phyloP scores from a whole-genome alignment of 2,329 filamentous ascomycete genomes.

The Fusarium sp. region DNA sequence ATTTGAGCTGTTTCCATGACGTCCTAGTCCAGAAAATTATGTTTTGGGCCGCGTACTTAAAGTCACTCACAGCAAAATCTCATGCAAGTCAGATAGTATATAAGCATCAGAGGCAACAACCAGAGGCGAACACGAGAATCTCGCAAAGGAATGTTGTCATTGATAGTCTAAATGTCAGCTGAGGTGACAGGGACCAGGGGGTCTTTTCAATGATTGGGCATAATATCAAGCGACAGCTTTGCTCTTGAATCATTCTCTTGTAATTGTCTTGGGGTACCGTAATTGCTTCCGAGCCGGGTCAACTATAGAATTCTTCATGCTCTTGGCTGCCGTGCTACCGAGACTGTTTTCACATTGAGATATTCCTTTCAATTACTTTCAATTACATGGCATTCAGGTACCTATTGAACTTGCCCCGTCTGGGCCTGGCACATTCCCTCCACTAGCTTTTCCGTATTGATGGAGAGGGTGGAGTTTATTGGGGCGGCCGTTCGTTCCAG shows the following conservation, averaged over 20 bases:
- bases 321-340: slow-evolving; percentile 12
- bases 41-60: background rate
- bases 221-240: background rate
- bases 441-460: slow-evolving; percentile 7
- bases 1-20: background rate
- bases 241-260: background rate
- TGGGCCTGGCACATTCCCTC: slow-evolving; percentile 20
- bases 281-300: background rate
- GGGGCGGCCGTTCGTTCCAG: slow-evolving; percentile 29
- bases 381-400: slow-evolving; percentile 7
- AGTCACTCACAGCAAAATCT: background rate
- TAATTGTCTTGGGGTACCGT: background rate
- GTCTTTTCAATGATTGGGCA: background rate
- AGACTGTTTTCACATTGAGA: slow-evolving; percentile 9
- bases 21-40: background rate
- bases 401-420: slow-evolving; percentile 30
- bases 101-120: background rate
- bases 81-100: background rate
- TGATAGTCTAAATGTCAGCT: slow-evolving; percentile 5
- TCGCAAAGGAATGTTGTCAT: background rate
- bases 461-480: slow-evolving; percentile 20
- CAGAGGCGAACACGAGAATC: slow-evolving; percentile 1
- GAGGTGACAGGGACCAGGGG: background rate
- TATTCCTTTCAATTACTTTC: background rate
- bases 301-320: slow-evolving; percentile 7